Evolutionary conservation across 1,284 basidiomycete species (phyloP).

Genomic region (Apiotrichum veenhuisii): DNA sequence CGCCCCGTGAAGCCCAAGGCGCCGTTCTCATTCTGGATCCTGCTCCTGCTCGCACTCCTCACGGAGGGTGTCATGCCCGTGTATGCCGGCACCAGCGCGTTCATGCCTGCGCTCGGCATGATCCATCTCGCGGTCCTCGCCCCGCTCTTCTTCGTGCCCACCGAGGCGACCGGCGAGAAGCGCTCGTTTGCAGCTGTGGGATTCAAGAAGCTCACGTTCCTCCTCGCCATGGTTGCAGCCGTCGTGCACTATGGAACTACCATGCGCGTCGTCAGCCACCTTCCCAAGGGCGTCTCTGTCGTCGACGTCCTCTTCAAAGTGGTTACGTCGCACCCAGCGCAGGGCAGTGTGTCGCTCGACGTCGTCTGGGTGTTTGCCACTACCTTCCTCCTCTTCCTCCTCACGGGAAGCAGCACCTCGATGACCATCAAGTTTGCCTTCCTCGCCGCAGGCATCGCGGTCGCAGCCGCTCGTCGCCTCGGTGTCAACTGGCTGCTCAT

Average conservation of each 20-base stretch:
- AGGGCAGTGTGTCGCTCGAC: slow-evolving; percentile 64
- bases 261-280: slow-evolving; percentile 11
- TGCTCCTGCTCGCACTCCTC: slow-evolving; percentile 55
- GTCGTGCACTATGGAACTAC: slow-evolving; percentile 53
- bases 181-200: slow-evolving; percentile 14
- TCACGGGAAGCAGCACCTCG: slow-evolving; percentile 29
- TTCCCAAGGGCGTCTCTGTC: slow-evolving; percentile 14
- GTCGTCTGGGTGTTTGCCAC: slow-evolving; percentile 55
- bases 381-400: slow-evolving; percentile 29
- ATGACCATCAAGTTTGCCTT: slow-evolving; percentile 24
- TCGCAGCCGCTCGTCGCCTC: slow-evolving; percentile 14
- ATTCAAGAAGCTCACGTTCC: slow-evolving; percentile 47
- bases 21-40: slow-evolving; percentile 49
- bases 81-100: slow-evolving; percentile 53
- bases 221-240: slow-evolving; percentile 43
- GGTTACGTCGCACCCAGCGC: slow-evolving; percentile 60
- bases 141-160: slow-evolving; percentile 51
- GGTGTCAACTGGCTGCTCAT: slow-evolving; percentile 42
- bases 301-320: slow-evolving; percentile 15
- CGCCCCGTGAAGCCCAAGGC: slow-evolving; percentile 13
- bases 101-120: slow-evolving; percentile 60
- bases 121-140: slow-evolving; percentile 63
- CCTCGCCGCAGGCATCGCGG: not conserved
- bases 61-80: slow-evolving; percentile 57
- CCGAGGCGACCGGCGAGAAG: not conserved